phyloP scores from a whole-genome alignment of 352 stramenopile genomes.

The Elongisporangium senticosum region DNA sequence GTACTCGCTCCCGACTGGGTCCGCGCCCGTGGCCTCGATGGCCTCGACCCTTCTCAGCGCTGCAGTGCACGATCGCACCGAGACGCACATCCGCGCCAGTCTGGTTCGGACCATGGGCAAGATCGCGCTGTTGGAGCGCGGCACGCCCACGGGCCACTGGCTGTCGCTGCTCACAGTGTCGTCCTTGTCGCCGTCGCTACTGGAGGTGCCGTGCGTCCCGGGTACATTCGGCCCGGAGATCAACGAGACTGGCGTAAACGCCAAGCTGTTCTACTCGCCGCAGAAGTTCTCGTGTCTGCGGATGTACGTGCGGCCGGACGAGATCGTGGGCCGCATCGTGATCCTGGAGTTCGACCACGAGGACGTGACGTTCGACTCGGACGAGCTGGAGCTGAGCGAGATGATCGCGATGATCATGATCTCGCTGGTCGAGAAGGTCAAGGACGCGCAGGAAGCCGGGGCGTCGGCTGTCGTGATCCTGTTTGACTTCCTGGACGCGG shows the following conservation, averaged over 20 bases:
- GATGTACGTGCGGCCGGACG: slow-evolving; percentile 61
- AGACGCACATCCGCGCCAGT: slow-evolving; percentile 39
- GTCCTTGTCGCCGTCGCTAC: slow-evolving; percentile 15
- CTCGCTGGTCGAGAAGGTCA: slow-evolving; percentile 63
- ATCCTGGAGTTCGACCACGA: slow-evolving; percentile 64
- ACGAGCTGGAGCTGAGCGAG: slow-evolving; percentile 47
- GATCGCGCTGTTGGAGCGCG: slow-evolving; percentile 50
- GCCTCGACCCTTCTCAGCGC: slow-evolving; percentile 23
- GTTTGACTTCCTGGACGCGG: slow-evolving; percentile 66
- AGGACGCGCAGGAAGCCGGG: slow-evolving; percentile 57
- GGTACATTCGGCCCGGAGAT: slow-evolving; percentile 45
- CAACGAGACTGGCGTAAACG: slow-evolving; percentile 22
- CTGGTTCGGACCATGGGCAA: slow-evolving; percentile 36
- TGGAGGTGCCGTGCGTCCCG: slow-evolving; percentile 57
- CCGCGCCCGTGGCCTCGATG: background rate
- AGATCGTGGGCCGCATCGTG: slow-evolving; percentile 57
- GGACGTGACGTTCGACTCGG: slow-evolving; percentile 44
- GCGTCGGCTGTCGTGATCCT: slow-evolving; percentile 50
- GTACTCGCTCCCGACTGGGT: slow-evolving; percentile 6
- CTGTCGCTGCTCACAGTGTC: slow-evolving; percentile 31
- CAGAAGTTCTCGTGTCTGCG: slow-evolving; percentile 54
- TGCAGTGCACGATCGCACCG: slow-evolving; percentile 37
- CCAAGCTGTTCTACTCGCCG: slow-evolving; percentile 58
- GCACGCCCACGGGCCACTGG: slow-evolving; percentile 50
- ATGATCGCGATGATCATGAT: slow-evolving; percentile 64